phyloP scores from a whole-genome alignment of 331 rosid genomes.

The Erythrophleum ivorense region DNA sequence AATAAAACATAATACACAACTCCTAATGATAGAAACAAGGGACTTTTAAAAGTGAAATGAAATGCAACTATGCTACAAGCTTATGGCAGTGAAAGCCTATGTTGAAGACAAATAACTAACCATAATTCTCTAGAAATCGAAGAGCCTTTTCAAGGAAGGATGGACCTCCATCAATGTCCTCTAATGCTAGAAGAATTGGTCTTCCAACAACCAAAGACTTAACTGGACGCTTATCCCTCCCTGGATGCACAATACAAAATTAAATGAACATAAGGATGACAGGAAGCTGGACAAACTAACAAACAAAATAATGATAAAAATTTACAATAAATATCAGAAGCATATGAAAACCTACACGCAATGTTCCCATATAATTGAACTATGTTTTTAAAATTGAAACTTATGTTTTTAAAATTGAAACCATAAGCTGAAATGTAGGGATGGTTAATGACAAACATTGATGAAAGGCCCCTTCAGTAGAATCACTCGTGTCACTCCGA shows the following conservation, averaged over 20 bases:
- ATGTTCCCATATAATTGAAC: not conserved
- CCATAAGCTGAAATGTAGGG: conserved; percentile 26
- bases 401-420: conserved; percentile 26
- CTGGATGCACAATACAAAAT: conserved; percentile 51
- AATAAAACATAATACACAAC: conserved; percentile 6
- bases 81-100: conserved; percentile 5
- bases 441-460: conserved; percentile 71
- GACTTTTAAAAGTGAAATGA: conserved; percentile 23
- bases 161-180: conserved; percentile 99
- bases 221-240: conserved; percentile 96
- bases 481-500: conserved; percentile 79
- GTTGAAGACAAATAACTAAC: conserved; percentile 54
- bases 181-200: conserved; percentile 94
- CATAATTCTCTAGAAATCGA: conserved; percentile 82
- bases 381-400: conserved; percentile 26
- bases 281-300: not conserved
- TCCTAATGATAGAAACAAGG: conserved; percentile 11
- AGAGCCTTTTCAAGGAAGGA: conserved; percentile 98
- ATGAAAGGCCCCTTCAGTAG: conserved; percentile 92
- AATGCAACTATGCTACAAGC: conserved; percentile 22
- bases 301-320: not conserved
- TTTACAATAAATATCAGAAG: not conserved
- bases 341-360: not conserved
- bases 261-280: conserved; percentile 13
- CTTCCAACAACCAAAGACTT: conserved; percentile 99